Percentiles rank a stretch among this genome's conserved stretches.
Conservation (phyloP, 129 eudicot species). For the Rutidosis leptorrhynchoides region DNA sequence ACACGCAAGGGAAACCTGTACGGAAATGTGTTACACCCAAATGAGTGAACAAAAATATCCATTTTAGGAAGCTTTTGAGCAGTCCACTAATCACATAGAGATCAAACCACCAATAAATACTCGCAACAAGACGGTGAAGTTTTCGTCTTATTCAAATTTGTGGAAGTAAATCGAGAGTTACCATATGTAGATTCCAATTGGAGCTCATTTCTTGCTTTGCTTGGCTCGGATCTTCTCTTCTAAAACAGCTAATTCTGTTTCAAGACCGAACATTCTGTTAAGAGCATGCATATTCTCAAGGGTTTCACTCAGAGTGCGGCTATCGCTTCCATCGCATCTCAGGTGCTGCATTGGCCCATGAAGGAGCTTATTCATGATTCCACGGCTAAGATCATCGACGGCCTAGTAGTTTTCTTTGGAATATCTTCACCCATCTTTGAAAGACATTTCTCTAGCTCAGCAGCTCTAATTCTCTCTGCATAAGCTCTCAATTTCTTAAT, state of each 20-base stretch:
- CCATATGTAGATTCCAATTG: too few species aligned
- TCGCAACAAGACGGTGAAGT: too few species aligned
- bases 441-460: conserved; percentile 78
- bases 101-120: too few species aligned
- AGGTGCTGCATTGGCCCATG: conserved; percentile 87
- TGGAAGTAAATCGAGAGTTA: too few species aligned
- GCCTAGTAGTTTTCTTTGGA: conserved; percentile 60
- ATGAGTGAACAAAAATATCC: too few species aligned
- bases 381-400: conserved; percentile 68
- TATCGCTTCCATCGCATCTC: conserved; percentile 84
- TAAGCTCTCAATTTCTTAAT: conserved; percentile 81
- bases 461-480: conserved; percentile 67
- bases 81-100: too few species aligned
- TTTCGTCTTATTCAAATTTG: too few species aligned
- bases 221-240: conserved; percentile 89
- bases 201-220: too few species aligned
- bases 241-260: conserved; percentile 69
- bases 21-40: too few species aligned
- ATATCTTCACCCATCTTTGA: conserved; percentile 66
- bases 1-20: too few species aligned
- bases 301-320: conserved; percentile 69
- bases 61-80: too few species aligned
- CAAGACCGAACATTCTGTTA: conserved; percentile 75
- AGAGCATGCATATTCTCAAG: conserved; percentile 93
- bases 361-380: conserved; percentile 77